Evolutionary conservation across 2,329 filamentous ascomycete genomes (phyloP).

Genomic region (Cladosporium velox): DNA sequence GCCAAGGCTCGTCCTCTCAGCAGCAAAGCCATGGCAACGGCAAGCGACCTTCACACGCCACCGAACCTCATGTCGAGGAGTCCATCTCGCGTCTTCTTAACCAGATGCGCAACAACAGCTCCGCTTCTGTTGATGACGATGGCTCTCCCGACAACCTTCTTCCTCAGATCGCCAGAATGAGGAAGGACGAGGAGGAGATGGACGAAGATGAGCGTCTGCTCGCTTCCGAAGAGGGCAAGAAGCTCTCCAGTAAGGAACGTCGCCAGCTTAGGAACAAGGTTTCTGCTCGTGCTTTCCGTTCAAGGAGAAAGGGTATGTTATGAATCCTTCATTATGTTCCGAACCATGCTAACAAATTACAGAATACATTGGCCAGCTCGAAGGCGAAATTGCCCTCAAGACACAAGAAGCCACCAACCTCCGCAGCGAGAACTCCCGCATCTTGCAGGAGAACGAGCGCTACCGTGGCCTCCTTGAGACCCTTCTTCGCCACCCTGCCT

Average conservation of each 20-base stretch:
- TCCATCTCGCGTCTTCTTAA: constrained; percentile 91
- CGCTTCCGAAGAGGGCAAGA: constrained; percentile 98
- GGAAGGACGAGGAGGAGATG: constrained; percentile 98
- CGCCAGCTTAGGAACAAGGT: constrained; percentile 99
- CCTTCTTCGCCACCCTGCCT: constrained; percentile 58
- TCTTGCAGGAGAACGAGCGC: constrained; percentile 63
- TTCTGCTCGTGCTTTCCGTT: constrained; percentile 94
- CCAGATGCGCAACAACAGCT: constrained; percentile 80
- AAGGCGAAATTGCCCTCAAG: constrained; percentile 82
- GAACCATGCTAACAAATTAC: constrained; percentile 51
- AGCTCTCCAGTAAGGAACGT: constrained; percentile 96
- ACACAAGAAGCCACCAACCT: constrained; percentile 81
- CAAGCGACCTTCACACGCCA: constrained; percentile 48
- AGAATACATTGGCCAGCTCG: constrained; percentile 98
- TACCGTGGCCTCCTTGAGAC: constrained; percentile 71
- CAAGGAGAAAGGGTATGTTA: constrained; percentile 87
- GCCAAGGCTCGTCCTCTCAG: constrained; percentile 32
- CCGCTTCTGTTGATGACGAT: constrained; percentile 53
- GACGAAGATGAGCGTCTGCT: constrained; percentile 93
- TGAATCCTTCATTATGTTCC: neutral
- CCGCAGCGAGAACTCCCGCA: constrained; percentile 74
- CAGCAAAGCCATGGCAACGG: constrained; percentile 41
- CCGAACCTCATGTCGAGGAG: constrained; percentile 66
- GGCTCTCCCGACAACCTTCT: constrained; percentile 47
- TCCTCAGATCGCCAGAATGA: constrained; percentile 70